Evolutionary conservation across 2,329 filamentous ascomycete genomes (phyloP).

Genomic region (Sporothrix globosa): DNA sequence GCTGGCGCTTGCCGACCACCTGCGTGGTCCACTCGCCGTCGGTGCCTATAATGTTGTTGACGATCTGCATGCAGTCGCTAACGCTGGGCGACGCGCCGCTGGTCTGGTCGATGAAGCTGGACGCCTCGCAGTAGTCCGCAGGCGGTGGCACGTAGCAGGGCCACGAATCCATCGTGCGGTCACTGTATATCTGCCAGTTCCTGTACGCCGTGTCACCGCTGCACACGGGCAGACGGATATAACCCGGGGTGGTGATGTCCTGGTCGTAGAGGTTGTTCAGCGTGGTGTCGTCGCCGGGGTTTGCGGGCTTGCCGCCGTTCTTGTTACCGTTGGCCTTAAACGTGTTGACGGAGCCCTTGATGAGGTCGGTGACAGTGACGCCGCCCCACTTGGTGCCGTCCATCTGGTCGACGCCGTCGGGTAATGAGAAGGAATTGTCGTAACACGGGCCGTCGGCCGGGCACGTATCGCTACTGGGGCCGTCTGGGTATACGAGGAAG

Average conservation of each 20-base stretch:
- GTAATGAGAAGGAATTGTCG: constrained; percentile 39
- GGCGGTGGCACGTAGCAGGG: constrained; percentile 43
- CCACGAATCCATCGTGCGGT: constrained; percentile 38
- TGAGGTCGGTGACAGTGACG: constrained; percentile 40
- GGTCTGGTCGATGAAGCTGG: constrained; percentile 44
- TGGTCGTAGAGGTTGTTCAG: constrained; percentile 38
- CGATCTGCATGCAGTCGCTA: constrained; percentile 44
- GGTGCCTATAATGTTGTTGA: constrained; percentile 42
- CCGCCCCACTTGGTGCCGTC: constrained; percentile 38
- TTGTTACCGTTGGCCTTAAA: constrained; percentile 42
- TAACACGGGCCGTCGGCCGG: constrained; percentile 31
- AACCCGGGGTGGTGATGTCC: constrained; percentile 45
- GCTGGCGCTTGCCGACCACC: constrained; percentile 36
- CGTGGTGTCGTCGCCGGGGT: constrained; percentile 38
- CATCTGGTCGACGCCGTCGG: constrained; percentile 41
- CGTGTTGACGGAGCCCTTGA: constrained; percentile 40
- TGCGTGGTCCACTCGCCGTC: constrained; percentile 35
- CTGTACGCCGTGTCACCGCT: constrained; percentile 42
- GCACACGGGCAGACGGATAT: constrained; percentile 47
- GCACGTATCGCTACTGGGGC: constrained; percentile 24
- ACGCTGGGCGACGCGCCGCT: constrained; percentile 43
- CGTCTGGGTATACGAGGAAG: constrained; percentile 42
- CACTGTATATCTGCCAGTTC: constrained; percentile 42
- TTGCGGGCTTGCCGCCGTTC: constrained; percentile 40
- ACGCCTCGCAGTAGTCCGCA: constrained; percentile 40